Conservation (phyloP, 2,329 filamentous ascomycete species). For the Claviceps purpurea region DNA sequence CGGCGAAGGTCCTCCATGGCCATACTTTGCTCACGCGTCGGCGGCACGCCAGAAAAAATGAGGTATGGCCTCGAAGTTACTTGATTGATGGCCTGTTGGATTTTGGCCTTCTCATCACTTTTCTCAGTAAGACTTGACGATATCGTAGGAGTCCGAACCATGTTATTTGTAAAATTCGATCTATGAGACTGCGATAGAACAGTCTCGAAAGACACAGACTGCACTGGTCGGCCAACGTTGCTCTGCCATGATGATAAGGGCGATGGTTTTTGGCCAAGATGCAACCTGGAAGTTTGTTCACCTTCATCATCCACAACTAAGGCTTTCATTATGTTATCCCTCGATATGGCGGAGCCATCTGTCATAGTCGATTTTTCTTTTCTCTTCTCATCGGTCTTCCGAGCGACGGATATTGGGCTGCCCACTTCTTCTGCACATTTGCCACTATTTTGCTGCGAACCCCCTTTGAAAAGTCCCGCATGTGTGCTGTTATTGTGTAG, state of each 20-base stretch:
- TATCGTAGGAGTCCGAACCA: neutral
- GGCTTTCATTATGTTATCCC: neutral
- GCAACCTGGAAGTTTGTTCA: neutral
- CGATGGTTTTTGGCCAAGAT: neutral
- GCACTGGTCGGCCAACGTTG: slow-evolving; percentile 14
- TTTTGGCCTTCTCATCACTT: slow-evolving; percentile 1
- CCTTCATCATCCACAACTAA: neutral
- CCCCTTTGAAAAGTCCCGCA: neutral
- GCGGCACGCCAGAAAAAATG: slow-evolving; percentile 17
- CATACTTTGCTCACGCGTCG: slow-evolving; percentile 10
- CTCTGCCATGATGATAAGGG: slow-evolving; percentile 29
- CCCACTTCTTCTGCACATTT: neutral
- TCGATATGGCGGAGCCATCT: neutral
- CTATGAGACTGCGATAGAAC: neutral
- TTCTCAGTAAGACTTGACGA: slow-evolving; percentile 1
- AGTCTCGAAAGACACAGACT: neutral
- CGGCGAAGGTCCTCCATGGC: slow-evolving; percentile 19
- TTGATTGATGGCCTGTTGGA: slow-evolving; percentile 1
- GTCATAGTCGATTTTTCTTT: neutral
- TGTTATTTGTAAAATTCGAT: neutral
- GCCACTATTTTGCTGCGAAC: neutral
- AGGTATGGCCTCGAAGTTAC: slow-evolving; percentile 5
- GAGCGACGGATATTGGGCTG: neutral
- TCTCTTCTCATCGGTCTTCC: neutral
- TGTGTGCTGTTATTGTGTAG: too few relatives aligned